Evolutionary conservation across 305 asterid species (phyloP), one percentile per base, ranked within the genome.

Genomic region (Fraxinus baroniana): DNA sequence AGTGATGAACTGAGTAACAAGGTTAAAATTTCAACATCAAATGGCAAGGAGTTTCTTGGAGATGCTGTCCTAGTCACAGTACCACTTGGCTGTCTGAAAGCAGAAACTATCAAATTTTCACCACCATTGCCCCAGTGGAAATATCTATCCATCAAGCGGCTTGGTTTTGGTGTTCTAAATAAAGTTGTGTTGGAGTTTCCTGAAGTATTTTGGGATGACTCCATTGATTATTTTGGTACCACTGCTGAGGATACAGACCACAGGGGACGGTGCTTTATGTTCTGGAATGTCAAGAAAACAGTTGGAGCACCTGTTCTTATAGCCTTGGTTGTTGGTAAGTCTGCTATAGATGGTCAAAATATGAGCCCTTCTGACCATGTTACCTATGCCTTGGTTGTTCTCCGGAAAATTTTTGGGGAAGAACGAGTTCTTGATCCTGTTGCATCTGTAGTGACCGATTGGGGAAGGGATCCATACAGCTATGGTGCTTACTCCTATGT

Each of bases 261-360:
- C 80, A 93, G 99, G 73, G 99, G 99, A 37, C 82, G 92, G 87
- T 94, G 99, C 89, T 97, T 97, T 86, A 97, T 97, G 99, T 97
- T 97, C 87, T 97, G 99, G 99, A 97, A 97, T 89, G 93, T 97
- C 83, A 92, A 90, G 90, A 95, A 97, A 89, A 97, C 99, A 26
- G 99, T 93, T 84, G 97, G 97, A 41, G 98, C 99, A 46, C 99
- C 99, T 84, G 99, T 95, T 81, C 97, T 97, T 79, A 93, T 97
- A 83, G 98, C 99, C 18, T 86, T 97, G 86, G 91, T 97, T 76
- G 99, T 95, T 79, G 99, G 99, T 86, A 93, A 93, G 89, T 98
- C 99, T 86, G 99, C 99, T 39, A 85, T 90, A 82, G 94, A 92
- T 86, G 97, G 96, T 62, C 99, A 93, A 84, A 78, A 78, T 84